Conservation (phyloP, 768 basidiomycete genomes). For the Suillus bovinus region DNA sequence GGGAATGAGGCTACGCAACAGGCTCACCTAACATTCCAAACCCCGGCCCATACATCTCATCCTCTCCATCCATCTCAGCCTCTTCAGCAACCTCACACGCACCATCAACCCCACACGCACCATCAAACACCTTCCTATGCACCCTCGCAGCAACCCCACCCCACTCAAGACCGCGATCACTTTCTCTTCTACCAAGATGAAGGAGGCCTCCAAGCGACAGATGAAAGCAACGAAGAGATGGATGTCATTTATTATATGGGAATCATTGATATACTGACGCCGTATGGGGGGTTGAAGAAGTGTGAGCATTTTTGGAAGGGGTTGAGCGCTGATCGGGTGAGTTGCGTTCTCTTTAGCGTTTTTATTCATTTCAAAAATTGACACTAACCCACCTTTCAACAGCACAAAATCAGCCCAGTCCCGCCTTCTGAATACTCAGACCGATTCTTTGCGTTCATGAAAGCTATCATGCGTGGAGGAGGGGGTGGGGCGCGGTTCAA, state of each 20-base stretch:
- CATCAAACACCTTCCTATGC: not conserved
- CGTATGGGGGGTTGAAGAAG: slow-evolving; percentile 76
- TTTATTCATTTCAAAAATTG: too few relatives aligned
- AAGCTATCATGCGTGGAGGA: slow-evolving; percentile 81
- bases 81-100: not conserved
- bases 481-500: slow-evolving; percentile 59
- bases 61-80: not conserved
- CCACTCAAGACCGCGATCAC: slow-evolving; percentile 43
- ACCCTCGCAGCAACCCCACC: not conserved
- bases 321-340: slow-evolving; percentile 78
- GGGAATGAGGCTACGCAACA: not conserved
- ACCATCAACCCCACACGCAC: not conserved
- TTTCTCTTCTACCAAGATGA: slow-evolving; percentile 98
- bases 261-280: slow-evolving; percentile 95
- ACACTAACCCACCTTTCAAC: slow-evolving; percentile 8
- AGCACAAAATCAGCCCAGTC: slow-evolving; percentile 97
- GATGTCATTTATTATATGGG: slow-evolving; percentile 92
- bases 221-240: slow-evolving; percentile 73
- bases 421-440: slow-evolving; percentile 85
- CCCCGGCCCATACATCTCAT: not conserved
- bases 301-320: slow-evolving; percentile 94
- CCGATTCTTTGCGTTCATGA: slow-evolving; percentile 87
- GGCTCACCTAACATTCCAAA: not conserved
- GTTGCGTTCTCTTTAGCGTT: too few relatives aligned
- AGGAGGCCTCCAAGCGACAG: slow-evolving; percentile 87